These are phyloP conservation scores for Termitomyces sp. DNA, from an alignment of 768 basidiomycete genomes.

Conservation along the genomic window DNA sequence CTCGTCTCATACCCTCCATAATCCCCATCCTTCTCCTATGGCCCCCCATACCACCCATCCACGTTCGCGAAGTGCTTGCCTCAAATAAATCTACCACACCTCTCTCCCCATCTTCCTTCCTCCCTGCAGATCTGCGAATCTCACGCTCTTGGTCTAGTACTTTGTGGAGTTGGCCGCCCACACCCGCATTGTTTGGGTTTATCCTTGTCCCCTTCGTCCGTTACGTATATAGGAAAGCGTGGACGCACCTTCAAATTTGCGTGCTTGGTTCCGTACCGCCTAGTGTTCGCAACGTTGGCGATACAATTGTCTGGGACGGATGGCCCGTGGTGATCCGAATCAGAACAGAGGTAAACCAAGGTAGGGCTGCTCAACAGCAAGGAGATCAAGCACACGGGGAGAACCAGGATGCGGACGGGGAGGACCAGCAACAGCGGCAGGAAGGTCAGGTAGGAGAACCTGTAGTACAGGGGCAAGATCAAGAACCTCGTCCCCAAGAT, in stretches of 20 bases:
- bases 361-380: slow-evolving; percentile 11
- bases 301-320: slow-evolving; percentile 16
- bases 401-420: slow-evolving; percentile 17
- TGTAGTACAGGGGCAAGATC: slow-evolving; percentile 18
- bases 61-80: slow-evolving; percentile 19
- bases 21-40: slow-evolving; percentile 43
- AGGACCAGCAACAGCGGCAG: slow-evolving; percentile 13
- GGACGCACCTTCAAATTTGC: slow-evolving; percentile 34
- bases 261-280: slow-evolving; percentile 35
- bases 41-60: slow-evolving; percentile 34
- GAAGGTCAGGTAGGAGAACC: slow-evolving; percentile 13
- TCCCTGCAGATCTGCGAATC: slow-evolving; percentile 28
- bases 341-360: slow-evolving; percentile 20
- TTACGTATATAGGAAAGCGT: slow-evolving; percentile 34
- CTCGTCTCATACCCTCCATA: slow-evolving; percentile 27
- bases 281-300: slow-evolving; percentile 17
- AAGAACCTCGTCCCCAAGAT: slow-evolving; percentile 15
- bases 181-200: slow-evolving; percentile 50
- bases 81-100: slow-evolving; percentile 24
- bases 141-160: slow-evolving; percentile 17
- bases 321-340: slow-evolving; percentile 32
- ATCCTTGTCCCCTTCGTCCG: slow-evolving; percentile 45
- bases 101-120: slow-evolving; percentile 2
- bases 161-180: slow-evolving; percentile 46
- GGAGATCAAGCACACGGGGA: background rate